Conservation (phyloP, 2,329 filamentous ascomycete genomes). For the Neofusicoccum umdonicola region DNA sequence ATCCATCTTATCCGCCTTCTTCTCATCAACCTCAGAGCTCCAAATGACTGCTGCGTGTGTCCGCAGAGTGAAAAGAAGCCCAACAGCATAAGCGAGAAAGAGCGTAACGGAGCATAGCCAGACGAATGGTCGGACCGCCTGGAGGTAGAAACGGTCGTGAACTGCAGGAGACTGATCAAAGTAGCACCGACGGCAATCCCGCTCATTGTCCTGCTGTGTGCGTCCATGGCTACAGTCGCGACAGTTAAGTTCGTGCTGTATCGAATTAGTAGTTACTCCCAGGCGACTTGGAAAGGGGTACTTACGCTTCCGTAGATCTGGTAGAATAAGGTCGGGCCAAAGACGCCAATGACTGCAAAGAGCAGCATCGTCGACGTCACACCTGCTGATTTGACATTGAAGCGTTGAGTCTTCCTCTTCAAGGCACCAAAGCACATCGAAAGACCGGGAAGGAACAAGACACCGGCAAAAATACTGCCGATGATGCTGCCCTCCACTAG, state of each 20-base stretch:
- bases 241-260: slow-evolving; percentile 85
- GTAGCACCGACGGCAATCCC: slow-evolving; percentile 89
- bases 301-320: slow-evolving; percentile 91
- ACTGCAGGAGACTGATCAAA: slow-evolving; percentile 85
- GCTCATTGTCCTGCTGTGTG: slow-evolving; percentile 49
- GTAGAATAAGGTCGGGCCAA: slow-evolving; percentile 94
- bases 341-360: slow-evolving; percentile 92
- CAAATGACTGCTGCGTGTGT: slow-evolving; percentile 97
- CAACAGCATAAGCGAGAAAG: slow-evolving; percentile 91
- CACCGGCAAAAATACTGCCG: slow-evolving; percentile 95
- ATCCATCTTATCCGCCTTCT: slow-evolving; percentile 42
- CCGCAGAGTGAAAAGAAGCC: slow-evolving; percentile 89
- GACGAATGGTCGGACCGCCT: slow-evolving; percentile 90
- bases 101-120: slow-evolving; percentile 82
- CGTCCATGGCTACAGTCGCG: slow-evolving; percentile 54
- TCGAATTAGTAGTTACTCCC: slow-evolving; percentile 34
- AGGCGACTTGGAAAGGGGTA: slow-evolving; percentile 19
- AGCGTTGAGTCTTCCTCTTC: slow-evolving; percentile 95
- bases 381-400: slow-evolving; percentile 93
- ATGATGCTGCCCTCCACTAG: slow-evolving; percentile 96
- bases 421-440: slow-evolving; percentile 99
- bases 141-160: slow-evolving; percentile 81
- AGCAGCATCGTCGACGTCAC: slow-evolving; percentile 97
- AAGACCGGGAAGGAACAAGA: slow-evolving; percentile 87
- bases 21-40: slow-evolving; percentile 69